phyloP scores from a whole-genome alignment of 2,329 filamentous ascomycete genomes.

The Colletotrichum sp. region DNA sequence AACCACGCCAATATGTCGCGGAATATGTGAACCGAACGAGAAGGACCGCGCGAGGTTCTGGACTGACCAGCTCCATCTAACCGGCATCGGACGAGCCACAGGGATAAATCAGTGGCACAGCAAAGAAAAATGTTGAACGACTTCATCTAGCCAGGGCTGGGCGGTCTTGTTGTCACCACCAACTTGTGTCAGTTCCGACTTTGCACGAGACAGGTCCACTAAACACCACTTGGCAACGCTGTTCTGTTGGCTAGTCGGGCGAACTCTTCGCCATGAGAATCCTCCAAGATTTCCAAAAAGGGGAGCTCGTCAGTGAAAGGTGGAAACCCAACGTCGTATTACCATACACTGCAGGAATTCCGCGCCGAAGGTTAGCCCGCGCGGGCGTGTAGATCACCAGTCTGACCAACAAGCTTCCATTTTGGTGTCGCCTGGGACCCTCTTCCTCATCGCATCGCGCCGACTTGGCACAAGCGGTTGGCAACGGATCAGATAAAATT shows the following conservation, averaged over 20 bases:
- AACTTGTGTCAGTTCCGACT: background rate
- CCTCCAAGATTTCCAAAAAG: background rate
- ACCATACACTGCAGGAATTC: background rate
- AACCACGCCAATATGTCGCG: background rate
- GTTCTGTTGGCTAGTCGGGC: background rate
- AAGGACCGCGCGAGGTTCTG: background rate
- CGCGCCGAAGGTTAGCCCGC: background rate
- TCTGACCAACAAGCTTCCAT: background rate
- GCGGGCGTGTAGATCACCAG: background rate
- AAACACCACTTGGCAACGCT: background rate
- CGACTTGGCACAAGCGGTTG: slow-evolving; percentile 1
- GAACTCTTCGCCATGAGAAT: background rate
- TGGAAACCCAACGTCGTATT: background rate
- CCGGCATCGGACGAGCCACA: slow-evolving; percentile 4
- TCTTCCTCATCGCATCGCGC: background rate
- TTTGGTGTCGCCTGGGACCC: background rate
- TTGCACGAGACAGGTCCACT: slow-evolving; percentile 1
- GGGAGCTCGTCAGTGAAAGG: background rate
- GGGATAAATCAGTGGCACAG: background rate
- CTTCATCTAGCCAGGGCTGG: background rate
- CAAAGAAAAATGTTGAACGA: background rate
- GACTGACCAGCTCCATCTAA: background rate
- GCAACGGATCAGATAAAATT: slow-evolving; percentile 12
- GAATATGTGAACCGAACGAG: background rate
- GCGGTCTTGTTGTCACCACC: background rate